Base-by-base conservation (phyloP, 2,329 filamentous ascomycete genomes). In the Beauveria sp. region DNA sequence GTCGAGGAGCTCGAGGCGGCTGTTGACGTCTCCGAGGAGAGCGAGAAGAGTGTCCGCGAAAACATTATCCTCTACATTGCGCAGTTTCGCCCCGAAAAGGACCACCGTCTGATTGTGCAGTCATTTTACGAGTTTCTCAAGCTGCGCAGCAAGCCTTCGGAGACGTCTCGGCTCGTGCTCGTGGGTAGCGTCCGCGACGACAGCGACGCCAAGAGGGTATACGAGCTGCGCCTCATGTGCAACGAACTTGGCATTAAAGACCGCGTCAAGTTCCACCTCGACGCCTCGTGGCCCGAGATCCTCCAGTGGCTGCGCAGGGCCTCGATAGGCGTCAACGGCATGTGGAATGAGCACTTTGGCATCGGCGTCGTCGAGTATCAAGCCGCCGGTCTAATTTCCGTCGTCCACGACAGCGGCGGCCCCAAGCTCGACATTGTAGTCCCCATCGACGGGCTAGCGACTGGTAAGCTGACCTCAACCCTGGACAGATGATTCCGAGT, bases 291-390 rank as follows among this genome's bases (percentile, higher is more conserved):
- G 92, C 85, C 89, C 3, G 84, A 91, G 66, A 90, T 99, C 58
- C 79, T 97, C 10, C 82, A 89, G 37, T 92, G 90, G 84, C 79
- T 97, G 63, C 79, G 84, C 58, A 85, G 80, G 64, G 87, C 89
- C 4, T 93, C 86, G 20, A 84, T 99, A 2, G 94, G 94, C 55
- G 92, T 96, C 34, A 99, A 99, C 68, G 91, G 90, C 69, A 99
- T 99, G 94, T 99, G 94, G 93, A 97, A 97, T 72, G 94, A 99
- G 77, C 94, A 99, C 74, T 99, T 99, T 72, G 94, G 94, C 24
- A 99, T 99, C 62, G 94, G 94, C 1, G 92, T 97, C 18, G 94
- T 99, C 46, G 94, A 99, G 78, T 99, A 97, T 71, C 92, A 97
- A 72, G 94, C 94, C 4, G 94, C 94, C 0, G 94, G 94, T 1